Percentiles rank a stretch among this genome's conserved stretches.
These are phyloP conservation scores for Globisporangium canariense DNA, from an alignment of 352 stramenopile species.

Conservation along the genomic window DNA sequence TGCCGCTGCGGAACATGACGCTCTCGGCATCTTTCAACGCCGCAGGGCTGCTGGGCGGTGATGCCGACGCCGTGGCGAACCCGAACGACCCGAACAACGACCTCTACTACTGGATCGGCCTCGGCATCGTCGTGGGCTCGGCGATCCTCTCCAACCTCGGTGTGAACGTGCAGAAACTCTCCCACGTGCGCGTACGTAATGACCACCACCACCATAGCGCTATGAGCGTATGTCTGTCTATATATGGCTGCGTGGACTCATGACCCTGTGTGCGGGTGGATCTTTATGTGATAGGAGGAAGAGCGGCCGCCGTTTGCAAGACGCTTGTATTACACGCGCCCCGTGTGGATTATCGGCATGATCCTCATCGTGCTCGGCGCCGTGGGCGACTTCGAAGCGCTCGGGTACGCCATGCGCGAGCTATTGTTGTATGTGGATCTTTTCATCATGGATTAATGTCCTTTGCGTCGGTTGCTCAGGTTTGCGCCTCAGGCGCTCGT, in stretches of 20 bases:
- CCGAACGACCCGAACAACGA: slow-evolving; percentile 37
- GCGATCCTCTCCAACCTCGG: slow-evolving; percentile 83
- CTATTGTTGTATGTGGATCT: not conserved
- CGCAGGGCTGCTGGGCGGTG: slow-evolving; percentile 9
- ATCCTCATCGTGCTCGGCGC: slow-evolving; percentile 75
- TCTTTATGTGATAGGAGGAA: slow-evolving; percentile 39
- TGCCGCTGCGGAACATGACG: slow-evolving; percentile 17
- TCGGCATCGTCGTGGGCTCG: slow-evolving; percentile 73
- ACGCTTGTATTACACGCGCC: slow-evolving; percentile 79
- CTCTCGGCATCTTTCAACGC: slow-evolving; percentile 11
- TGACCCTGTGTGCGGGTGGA: slow-evolving; percentile 18
- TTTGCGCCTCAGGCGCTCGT: slow-evolving; percentile 87
- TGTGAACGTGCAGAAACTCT: slow-evolving; percentile 87
- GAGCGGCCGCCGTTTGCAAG: slow-evolving; percentile 57
- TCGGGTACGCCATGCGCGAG: slow-evolving; percentile 33
- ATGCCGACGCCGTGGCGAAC: not conserved
- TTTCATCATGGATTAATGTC: not conserved
- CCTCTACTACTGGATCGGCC: slow-evolving; percentile 81
- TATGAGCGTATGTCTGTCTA: not conserved
- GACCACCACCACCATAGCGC: too few relatives aligned
- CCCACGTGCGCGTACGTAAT: slow-evolving; percentile 65
- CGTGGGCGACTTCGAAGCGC: slow-evolving; percentile 84
- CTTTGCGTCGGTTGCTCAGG: slow-evolving; percentile 12
- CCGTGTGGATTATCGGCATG: slow-evolving; percentile 82
- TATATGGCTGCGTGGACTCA: slow-evolving; percentile 1